phyloP scores from a whole-genome alignment of 768 basidiomycete genomes.

The Lactifluus volemus region DNA sequence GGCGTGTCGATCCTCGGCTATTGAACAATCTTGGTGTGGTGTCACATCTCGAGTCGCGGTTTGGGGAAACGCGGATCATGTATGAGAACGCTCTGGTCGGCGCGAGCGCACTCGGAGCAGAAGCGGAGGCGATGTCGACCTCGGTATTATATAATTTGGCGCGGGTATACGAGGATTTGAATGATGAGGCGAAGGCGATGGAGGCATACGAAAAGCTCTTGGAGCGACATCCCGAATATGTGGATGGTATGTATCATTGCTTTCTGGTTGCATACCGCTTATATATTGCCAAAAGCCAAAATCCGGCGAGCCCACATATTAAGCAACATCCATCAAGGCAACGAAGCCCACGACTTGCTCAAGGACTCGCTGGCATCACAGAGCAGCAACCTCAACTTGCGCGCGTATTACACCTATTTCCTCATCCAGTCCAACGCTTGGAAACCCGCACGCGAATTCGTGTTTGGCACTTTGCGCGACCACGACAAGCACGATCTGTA shows the following conservation, averaged over 20 bases:
- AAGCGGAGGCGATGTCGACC: constrained; percentile 66
- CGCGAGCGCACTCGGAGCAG: constrained; percentile 37
- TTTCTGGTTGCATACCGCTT: not conserved
- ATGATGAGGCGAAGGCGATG: constrained; percentile 61
- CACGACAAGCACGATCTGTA: constrained; percentile 84
- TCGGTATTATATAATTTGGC: constrained; percentile 89
- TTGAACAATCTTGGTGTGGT: constrained; percentile 77
- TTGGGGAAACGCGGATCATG: constrained; percentile 46
- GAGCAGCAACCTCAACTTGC: constrained; percentile 71
- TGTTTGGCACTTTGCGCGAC: constrained; percentile 80
- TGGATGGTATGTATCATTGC: constrained; percentile 60
- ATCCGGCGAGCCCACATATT: constrained; percentile 83
- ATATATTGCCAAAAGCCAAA: constrained; percentile 53
- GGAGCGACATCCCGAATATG: constrained; percentile 88
- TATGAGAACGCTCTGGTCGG: constrained; percentile 71
- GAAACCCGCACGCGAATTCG: constrained; percentile 78
- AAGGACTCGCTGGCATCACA: constrained; percentile 84
- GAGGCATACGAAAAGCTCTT: constrained; percentile 86
- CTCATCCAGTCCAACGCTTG: constrained; percentile 67
- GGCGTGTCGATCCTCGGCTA: constrained; percentile 52
- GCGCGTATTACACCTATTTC: constrained; percentile 91
- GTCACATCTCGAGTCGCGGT: constrained; percentile 57
- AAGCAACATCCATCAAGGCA: constrained; percentile 54
- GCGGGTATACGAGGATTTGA: constrained; percentile 80
- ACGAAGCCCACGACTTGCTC: constrained; percentile 79